Evolutionary conservation across 176 grass and related monocot species (phyloP), one percentile per base, ranked within the genome.

Genomic region (Tuctoria greenei): DNA sequence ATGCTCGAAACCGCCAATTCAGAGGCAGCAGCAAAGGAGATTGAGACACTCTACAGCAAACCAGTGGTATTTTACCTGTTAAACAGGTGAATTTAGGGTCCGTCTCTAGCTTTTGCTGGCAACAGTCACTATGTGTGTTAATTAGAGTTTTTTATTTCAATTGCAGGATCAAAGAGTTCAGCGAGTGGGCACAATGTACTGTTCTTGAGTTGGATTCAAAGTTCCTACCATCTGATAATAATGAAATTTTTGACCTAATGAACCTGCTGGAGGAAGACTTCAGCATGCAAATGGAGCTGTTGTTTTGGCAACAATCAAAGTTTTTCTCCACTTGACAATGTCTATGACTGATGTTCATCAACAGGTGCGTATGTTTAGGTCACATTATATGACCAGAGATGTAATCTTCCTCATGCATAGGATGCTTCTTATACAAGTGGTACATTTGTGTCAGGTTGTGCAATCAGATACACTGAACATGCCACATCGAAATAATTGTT

Each of bases 251-350:
- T 86, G 92, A 95, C 80, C 88, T 92, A 73, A 99, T 99, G 95
- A 99, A 99, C 83, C 83, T 99, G 67, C 85, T 99, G 34, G 95
- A 99, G 86, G 95, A 99, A 90, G 95, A 76, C 95, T 99, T 88
- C 95, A 95, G 55, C 96, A 99, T 90, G 96, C 96, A 77, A 99
- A 99, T 90, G 96, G 96, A 83, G 96, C 96, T 86, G 96, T 99
- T 87, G 96, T 99, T 84, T 86, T 99, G 74, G 92, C 92, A 56
- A 99, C 96, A 59, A 99, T 99, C 66, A 99, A 99, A 80, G 87
- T 99, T 72, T 99, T 99, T 86, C 85, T 95, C 68, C 96, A 99
- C 81, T 73, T 99, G 74, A 99, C 96, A 45, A 99, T 99, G 96
- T 99, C 96, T 47, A 99, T 99, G 96, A 99, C 87, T 78, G 96